A percentile compares a stretch with the other conserved stretches of the same genome.
These are phyloP conservation scores for Botryotinia convoluta DNA, from an alignment of 2,329 filamentous ascomycete species.

Conservation along the genomic window DNA sequence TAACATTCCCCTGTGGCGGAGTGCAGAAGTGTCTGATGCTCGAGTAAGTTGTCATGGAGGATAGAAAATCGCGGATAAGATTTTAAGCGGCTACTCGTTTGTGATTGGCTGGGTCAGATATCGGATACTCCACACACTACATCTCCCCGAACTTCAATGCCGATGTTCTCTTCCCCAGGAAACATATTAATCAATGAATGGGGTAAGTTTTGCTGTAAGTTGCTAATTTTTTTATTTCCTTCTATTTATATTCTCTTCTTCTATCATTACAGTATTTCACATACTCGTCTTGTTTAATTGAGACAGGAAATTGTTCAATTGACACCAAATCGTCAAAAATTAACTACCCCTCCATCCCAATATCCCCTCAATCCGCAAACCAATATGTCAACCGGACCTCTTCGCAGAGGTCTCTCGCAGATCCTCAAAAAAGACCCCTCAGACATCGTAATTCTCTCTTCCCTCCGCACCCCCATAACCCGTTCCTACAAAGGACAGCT, in stretches of 20 bases:
- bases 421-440: slow-evolving; percentile 76
- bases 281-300: neutral
- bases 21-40: slow-evolving; percentile 8
- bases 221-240: neutral
- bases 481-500: slow-evolving; percentile 79
- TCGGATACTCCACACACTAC: neutral
- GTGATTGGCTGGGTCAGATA: slow-evolving; percentile 1
- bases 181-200: slow-evolving; percentile 9
- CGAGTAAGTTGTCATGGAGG: neutral
- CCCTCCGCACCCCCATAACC: slow-evolving; percentile 85
- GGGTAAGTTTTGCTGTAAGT: slow-evolving; percentile 4
- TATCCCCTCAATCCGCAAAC: neutral
- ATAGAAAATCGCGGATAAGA: slow-evolving; percentile 1
- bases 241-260: neutral
- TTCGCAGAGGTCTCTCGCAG: slow-evolving; percentile 66
- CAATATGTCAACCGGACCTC: slow-evolving; percentile 33
- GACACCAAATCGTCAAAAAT: neutral
- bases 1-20: neutral
- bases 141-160: slow-evolving; percentile 10
- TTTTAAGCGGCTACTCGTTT: neutral
- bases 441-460: slow-evolving; percentile 85
- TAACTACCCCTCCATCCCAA: slow-evolving; percentile 8
- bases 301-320: neutral
- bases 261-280: neutral
- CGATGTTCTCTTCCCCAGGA: slow-evolving; percentile 11